Conservation (phyloP, 306 rosid species). For the Quercus engelmannii region DNA sequence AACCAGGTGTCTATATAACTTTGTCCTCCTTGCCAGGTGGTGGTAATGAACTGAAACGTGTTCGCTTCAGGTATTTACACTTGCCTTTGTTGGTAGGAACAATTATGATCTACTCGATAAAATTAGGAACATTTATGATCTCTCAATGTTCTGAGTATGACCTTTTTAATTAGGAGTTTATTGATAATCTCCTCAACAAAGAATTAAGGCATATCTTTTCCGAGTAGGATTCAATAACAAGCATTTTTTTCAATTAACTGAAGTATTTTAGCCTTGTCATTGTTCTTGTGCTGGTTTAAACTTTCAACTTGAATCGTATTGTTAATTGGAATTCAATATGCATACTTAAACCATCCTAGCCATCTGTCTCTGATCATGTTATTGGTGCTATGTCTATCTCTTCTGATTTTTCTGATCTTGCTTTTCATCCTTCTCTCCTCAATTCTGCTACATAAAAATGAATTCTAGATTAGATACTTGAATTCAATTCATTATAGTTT, state of each 20-base stretch:
- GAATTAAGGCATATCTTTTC: background rate
- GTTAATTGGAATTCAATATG: background rate
- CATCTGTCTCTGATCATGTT: background rate
- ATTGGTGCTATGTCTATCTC: background rate
- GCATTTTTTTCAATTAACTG: background rate
- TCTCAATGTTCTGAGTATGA: no score
- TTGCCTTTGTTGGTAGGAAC: background rate
- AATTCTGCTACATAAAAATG: background rate
- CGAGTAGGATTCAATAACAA: background rate
- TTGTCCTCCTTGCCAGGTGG: conserved; percentile 58
- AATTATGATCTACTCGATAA: conserved; percentile 8
- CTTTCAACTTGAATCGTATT: background rate
- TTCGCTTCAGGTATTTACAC: conserved; percentile 85
- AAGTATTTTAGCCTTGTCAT: background rate
- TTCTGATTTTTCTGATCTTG: background rate
- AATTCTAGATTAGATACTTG: background rate
- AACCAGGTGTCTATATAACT: conserved; percentile 86
- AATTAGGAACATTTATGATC: background rate
- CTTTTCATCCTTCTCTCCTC: background rate
- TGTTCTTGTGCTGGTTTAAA: background rate
- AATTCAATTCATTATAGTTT: background rate
- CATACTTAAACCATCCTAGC: background rate
- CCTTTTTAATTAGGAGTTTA: background rate
- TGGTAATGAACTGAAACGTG: conserved; percentile 80
- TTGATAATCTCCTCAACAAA: conserved; percentile 5